A percentile compares a stretch with the other conserved stretches of the same genome.
These are phyloP conservation scores for Syzygium malaccense DNA, from an alignment of 441 rosid species.

Conservation along the genomic window DNA sequence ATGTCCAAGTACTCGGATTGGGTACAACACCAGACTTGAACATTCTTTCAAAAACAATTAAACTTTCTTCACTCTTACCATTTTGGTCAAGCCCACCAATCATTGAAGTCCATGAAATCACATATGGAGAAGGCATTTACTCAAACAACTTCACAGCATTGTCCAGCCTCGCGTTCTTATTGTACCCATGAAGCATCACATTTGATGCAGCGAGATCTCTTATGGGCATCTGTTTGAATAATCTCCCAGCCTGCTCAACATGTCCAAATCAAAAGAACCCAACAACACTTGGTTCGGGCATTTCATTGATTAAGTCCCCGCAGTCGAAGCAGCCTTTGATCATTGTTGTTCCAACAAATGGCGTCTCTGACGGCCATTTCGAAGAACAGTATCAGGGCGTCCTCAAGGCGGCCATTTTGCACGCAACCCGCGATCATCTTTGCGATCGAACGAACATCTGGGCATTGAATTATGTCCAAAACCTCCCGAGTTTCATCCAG, in stretches of 20 bases:
- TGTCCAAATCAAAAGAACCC: not conserved
- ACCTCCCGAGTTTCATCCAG: not conserved
- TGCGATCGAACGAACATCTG: not conserved
- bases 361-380: not conserved
- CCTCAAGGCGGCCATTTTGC: not conserved
- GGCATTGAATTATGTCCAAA: not conserved
- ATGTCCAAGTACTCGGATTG: not conserved
- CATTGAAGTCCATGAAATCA: not conserved
- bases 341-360: not conserved
- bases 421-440: not conserved
- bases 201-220: not conserved
- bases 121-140: not conserved
- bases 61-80: not conserved
- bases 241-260: not conserved
- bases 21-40: not conserved
- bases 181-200: not conserved
- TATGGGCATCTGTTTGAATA: not conserved
- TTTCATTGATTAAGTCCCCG: not conserved
- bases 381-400: fast-evolving
- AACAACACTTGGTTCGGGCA: not conserved
- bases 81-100: not conserved
- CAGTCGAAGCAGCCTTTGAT: not conserved
- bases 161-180: no score
- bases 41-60: not conserved
- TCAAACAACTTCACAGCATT: not conserved